These are phyloP conservation scores for Globisporangium nunn DNA, from an alignment of 352 stramenopile genomes.

Conservation along the genomic window DNA sequence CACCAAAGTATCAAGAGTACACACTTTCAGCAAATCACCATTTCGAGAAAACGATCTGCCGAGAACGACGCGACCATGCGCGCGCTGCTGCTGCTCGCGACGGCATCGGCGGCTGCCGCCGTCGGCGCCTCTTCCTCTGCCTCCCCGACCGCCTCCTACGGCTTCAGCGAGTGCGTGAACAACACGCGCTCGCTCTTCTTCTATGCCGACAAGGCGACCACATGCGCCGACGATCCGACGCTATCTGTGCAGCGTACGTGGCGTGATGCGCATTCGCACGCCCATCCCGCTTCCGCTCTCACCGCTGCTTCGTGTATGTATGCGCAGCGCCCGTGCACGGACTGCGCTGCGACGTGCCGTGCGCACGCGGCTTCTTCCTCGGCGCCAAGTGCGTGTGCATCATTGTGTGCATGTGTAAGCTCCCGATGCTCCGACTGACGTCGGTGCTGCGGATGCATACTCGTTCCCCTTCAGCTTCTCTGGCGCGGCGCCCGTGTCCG, in stretches of 20 bases:
- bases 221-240: conserved; percentile 33
- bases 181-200: conserved; percentile 70
- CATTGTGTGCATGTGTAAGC: not conserved
- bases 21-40: no score
- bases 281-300: not conserved
- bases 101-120: not conserved
- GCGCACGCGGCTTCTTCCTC: conserved; percentile 62
- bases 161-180: conserved; percentile 79
- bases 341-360: conserved; percentile 66
- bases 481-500: conserved; percentile 42
- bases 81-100: not conserved
- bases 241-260: conserved; percentile 45
- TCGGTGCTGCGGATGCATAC: not conserved
- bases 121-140: not conserved
- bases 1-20: no score
- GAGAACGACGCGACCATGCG: not conserved
- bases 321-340: conserved; percentile 50
- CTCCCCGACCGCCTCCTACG: conserved; percentile 29
- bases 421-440: not conserved
- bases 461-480: conserved; percentile 36
- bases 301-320: no score
- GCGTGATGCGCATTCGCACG: not conserved
- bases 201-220: conserved; percentile 45
- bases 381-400: conserved; percentile 57
- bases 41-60: no score